Percentiles rank a stretch among this genome's conserved stretches.
Conservation (phyloP, 2,329 filamentous ascomycete species). For the Aspergillus aculeatinus region DNA sequence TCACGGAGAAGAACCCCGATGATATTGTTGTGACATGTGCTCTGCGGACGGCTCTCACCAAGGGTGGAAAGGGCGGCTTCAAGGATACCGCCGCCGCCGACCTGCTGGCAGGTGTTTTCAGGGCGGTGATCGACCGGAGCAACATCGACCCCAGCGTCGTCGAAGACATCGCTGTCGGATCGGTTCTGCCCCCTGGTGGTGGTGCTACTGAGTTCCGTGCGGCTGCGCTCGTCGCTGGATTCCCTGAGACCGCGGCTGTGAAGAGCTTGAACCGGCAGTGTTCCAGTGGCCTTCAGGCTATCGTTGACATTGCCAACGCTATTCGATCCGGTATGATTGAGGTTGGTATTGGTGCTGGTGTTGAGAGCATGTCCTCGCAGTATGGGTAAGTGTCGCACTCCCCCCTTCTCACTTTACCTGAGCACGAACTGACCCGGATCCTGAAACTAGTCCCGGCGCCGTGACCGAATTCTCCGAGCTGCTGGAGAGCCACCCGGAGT, state of each 20-base stretch:
- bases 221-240: slow-evolving; percentile 84
- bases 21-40: slow-evolving; percentile 88
- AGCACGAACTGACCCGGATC: background rate
- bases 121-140: slow-evolving; percentile 77
- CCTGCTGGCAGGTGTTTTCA: slow-evolving; percentile 79
- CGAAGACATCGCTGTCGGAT: slow-evolving; percentile 89
- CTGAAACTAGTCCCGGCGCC: slow-evolving; percentile 63
- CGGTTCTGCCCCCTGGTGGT: slow-evolving; percentile 86
- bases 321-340: slow-evolving; percentile 93
- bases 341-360: slow-evolving; percentile 86
- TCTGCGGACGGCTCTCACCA: slow-evolving; percentile 88
- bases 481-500: slow-evolving; percentile 75
- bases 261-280: slow-evolving; percentile 92
- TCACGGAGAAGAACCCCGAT: slow-evolving; percentile 55
- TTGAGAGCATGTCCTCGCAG: slow-evolving; percentile 92
- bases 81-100: slow-evolving; percentile 91
- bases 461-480: slow-evolving; percentile 91
- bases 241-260: slow-evolving; percentile 81
- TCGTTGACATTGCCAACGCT: slow-evolving; percentile 90
- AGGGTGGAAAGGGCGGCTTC: slow-evolving; percentile 88
- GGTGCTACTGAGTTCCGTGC: slow-evolving; percentile 97
- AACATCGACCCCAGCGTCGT: slow-evolving; percentile 84
- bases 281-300: slow-evolving; percentile 87
- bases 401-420: background rate
- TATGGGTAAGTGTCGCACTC: slow-evolving; percentile 67